phyloP scores from a whole-genome alignment of 768 basidiomycete species.

The Rhizopogon salebrosus region DNA sequence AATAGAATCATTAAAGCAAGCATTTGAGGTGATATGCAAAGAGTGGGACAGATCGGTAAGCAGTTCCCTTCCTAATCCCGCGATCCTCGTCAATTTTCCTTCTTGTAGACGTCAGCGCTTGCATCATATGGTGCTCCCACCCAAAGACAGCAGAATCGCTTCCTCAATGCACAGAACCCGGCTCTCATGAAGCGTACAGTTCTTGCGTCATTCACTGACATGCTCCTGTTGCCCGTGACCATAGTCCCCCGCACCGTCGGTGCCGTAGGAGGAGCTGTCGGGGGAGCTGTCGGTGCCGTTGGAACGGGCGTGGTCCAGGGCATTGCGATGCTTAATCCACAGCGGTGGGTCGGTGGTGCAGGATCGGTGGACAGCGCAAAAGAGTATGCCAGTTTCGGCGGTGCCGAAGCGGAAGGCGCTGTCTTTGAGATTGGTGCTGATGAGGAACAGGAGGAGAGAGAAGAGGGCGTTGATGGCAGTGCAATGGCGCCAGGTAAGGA shows the following conservation, averaged over 20 bases:
- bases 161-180: slow-evolving; percentile 82
- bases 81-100: neutral
- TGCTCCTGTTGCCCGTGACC: slow-evolving; percentile 89
- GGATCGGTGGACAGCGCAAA: slow-evolving; percentile 1
- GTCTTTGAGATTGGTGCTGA: slow-evolving; percentile 46
- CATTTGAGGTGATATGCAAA: slow-evolving; percentile 70
- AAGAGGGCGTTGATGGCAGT: slow-evolving; percentile 12
- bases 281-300: slow-evolving; percentile 61
- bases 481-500: neutral
- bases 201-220: slow-evolving; percentile 84
- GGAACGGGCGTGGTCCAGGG: slow-evolving; percentile 77
- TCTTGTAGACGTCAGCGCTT: neutral
- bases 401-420: slow-evolving; percentile 25
- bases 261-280: slow-evolving; percentile 51
- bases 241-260: slow-evolving; percentile 85
- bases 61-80: slow-evolving; percentile 1
- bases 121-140: neutral
- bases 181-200: slow-evolving; percentile 91
- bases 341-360: slow-evolving; percentile 64
- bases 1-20: slow-evolving; percentile 70
- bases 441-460: slow-evolving; percentile 32
- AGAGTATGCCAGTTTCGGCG: slow-evolving; percentile 19
- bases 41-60: slow-evolving; percentile 76
- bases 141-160: slow-evolving; percentile 41
- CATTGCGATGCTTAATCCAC: slow-evolving; percentile 85